Base-by-base conservation (phyloP, 768 basidiomycete species). In the Phylloporus arenicola region DNA sequence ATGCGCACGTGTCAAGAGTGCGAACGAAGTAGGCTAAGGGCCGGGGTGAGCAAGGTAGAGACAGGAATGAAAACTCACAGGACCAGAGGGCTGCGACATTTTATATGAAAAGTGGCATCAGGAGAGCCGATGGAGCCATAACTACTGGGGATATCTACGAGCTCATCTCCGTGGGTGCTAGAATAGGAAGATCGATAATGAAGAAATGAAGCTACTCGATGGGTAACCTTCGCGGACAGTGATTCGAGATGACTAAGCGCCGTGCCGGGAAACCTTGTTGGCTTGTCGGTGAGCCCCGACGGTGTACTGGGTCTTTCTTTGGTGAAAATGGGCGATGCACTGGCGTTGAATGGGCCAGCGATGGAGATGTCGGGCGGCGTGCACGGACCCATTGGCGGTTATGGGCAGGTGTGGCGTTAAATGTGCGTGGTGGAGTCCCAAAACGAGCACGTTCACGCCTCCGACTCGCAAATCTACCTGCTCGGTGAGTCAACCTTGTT, bases 401-500 rank as follows among this genome's bases (percentile, higher is more conserved):
- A 61, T 57, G 57, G 63, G 41, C 56, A 47, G 35, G 57, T 65
- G 66, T 68, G 70, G 64, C 69, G 65, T 55, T 65, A 60, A 53
- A 56, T 56, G 49, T 54, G 57, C 44, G 61, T 35, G 34, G 33
- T 45, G 25, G 46, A 59, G 42, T 61, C 43, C 57, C 47, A 65
- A 70, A 68, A 63, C 63, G 69, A 58, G 55, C 67, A 67, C 63
- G 67, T 60, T 64, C 65, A 61, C 61, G 61, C 75, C 75, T 75
- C 76, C 74, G 74, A 78, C 76, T 58, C 80, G 76, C 78, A 77
- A 79, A 73, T 77, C 71, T 75, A 66, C 73, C 73, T 75, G 70
- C 71, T 78, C 79, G 80, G 82, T 83, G 74, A 80, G 82, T 76
- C 80, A 83, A 84, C 80, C 80, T 81, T 82, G 73, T 79, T 72